Base-by-base conservation (phyloP, 345 rosid genomes). In the Linum usitatissimum region DNA sequence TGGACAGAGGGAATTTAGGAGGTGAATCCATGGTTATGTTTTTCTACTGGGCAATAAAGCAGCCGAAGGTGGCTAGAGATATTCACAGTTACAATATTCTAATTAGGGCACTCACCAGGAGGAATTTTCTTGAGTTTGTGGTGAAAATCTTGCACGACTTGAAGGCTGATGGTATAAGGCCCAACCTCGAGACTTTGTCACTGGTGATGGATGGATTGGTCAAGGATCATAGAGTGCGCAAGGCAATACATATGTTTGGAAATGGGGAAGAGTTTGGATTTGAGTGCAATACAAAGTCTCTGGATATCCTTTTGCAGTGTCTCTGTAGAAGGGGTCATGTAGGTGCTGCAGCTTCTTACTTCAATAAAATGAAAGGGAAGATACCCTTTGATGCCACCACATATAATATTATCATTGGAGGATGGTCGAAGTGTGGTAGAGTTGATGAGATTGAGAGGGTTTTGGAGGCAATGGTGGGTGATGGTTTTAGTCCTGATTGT, bases 371-470 rank as follows among this genome's bases (percentile, higher is more conserved):
- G 71, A 78, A 70, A 68, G 86, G 86, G 58, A 78, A 73, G 71
- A 66, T 92, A 39, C 57, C 36, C 3, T 80, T 83, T 59, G 76
- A 87, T 61, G n/a, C 6, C 30, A 40, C 60, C 59, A 89, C 91
- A 3, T 89, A 89, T 73, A 81, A 89, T 59, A 66, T 73, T 54
- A 63, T 87, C 48, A 70, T 89, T 3, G 66, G 75, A 48, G 98
- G 93, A 55, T 92, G 96, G 95, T 79, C 96, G n/a, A 85, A 79
- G 70, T 70, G 74, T 36, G 96, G 93, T 40, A 78, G 77, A 62
- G 75, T 84, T 42, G 64, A 69, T 64, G 84, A 80, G 61, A 83
- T 85, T 30, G 87, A 80, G 68, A 82, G 76, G 76, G 49, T 82
- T 57, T 56, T 87, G 78, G 79, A 80, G 73, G 82, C 69, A 72